These are phyloP conservation scores for Colletotrichum gloeosporioides DNA, from an alignment of 2,329 filamentous ascomycete genomes.

Conservation along the genomic window DNA sequence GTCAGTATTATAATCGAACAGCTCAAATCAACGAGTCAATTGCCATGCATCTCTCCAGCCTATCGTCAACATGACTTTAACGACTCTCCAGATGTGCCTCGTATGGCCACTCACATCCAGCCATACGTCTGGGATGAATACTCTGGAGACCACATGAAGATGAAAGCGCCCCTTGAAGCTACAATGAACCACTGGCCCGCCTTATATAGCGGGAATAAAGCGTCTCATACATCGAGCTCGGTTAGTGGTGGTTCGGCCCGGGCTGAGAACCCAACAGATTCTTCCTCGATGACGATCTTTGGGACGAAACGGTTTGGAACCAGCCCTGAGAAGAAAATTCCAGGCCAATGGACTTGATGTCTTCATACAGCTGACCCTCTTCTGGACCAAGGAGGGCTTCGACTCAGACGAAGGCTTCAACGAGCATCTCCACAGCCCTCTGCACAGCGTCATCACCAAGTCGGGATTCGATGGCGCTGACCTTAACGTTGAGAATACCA, in stretches of 20 bases:
- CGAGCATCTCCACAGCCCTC: background rate
- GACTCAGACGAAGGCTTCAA: background rate
- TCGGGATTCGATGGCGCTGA: background rate
- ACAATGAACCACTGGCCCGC: background rate
- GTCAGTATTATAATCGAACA: background rate
- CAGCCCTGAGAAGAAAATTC: too few relatives aligned
- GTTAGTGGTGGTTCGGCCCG: background rate
- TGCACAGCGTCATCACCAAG: background rate
- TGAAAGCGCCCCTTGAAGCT: background rate
- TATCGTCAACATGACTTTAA: accelerated
- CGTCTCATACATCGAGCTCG: background rate
- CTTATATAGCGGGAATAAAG: background rate
- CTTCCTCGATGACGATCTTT: background rate
- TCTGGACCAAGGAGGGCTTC: background rate
- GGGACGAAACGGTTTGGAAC: background rate
- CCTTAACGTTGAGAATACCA: background rate
- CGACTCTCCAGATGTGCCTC: background rate
- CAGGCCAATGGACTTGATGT: background rate
- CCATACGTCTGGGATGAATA: background rate
- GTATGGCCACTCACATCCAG: background rate
- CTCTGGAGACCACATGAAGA: background rate
- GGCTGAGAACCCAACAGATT: accelerated
- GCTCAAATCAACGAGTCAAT: background rate
- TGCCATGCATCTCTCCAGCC: background rate
- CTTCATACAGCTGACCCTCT: background rate